Base-by-base conservation (phyloP, 345 rosid genomes). In the Gossypium herbaceum region DNA sequence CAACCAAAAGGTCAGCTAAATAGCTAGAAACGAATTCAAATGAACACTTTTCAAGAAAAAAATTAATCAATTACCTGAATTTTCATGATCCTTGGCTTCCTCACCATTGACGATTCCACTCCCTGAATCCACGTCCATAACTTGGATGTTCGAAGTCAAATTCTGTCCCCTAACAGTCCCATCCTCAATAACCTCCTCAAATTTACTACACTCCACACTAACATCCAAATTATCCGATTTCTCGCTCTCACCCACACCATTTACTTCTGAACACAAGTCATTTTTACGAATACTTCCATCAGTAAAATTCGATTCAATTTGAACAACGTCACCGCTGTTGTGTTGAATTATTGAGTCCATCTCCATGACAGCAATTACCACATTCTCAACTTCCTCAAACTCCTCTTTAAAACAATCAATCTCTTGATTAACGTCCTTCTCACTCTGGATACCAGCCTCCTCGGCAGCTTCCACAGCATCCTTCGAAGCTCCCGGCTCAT, bases 301-400 rank as follows among this genome's bases (percentile, higher is more conserved):
- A 25, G 25, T 24, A 10, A 29, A 48, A 34, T 47, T 55, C 73
- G 63, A 16, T 11, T 52, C n/a, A 25, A 25, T 60, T 60, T 60
- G 41, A 13, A 24, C 17, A 59, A 27, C 64, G 16, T n/a, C 4
- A 39, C 19, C 15, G 60, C 1, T n/a, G 10, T 76, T 52, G 24
- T 22, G 62, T 55, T 66, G 39, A 29, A 68, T 58, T 34, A 17
- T 44, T 25, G 50, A 16, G 56, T 62, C 65, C 43, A 71, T 51
- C 39, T 63, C 55, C 64, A 60, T 39, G 64, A 60, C 64, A 27
- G 64, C 39, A 27, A 41, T 77, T 48, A 63, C 57, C 71, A 71
- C 65, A 43, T 62, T 12, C 10, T 77, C 75, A 13, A 71, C 71
- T 20, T 63, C 75, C 63, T 77, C 79, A 12, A 71, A 71, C 25